Conservation (phyloP, 352 stramenopile species). For the Globisporangium yorkense region DNA sequence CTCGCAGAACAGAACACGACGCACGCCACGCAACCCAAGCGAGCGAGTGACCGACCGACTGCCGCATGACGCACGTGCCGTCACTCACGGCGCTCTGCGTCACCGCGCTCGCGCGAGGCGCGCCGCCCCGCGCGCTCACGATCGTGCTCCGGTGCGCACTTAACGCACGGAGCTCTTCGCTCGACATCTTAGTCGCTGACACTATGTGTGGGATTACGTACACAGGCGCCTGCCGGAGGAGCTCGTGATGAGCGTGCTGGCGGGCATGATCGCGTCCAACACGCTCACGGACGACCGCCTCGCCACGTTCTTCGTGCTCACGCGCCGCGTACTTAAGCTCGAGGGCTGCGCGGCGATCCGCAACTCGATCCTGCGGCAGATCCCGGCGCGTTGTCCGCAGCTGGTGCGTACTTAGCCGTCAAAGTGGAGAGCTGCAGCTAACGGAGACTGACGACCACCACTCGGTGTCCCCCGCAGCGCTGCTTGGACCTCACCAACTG, state of each 20-base stretch:
- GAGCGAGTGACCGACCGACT: not conserved
- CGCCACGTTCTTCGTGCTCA: constrained; percentile 75
- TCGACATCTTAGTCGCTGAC: not conserved
- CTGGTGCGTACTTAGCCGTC: constrained; percentile 31
- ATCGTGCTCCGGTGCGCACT: constrained; percentile 54
- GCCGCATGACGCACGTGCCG: constrained; percentile 19
- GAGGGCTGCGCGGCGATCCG: constrained; percentile 69
- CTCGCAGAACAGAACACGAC: not conserved
- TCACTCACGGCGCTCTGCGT: constrained; percentile 62
- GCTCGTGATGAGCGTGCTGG: constrained; percentile 67
- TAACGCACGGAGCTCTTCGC: not conserved
- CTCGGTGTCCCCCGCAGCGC: constrained; percentile 25
- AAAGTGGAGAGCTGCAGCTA: not conserved
- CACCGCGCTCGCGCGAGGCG: constrained; percentile 40
- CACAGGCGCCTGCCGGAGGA: constrained; percentile 72
- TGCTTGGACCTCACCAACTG: constrained; percentile 83
- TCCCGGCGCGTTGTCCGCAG: constrained; percentile 76
- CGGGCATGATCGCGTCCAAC: constrained; percentile 63
- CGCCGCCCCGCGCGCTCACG: constrained; percentile 50
- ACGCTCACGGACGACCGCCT: constrained; percentile 81
- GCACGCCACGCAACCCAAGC: too few species aligned
- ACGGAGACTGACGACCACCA: not conserved
- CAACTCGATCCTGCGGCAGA: constrained; percentile 85
- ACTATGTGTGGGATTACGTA: not conserved
- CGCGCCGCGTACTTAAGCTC: constrained; percentile 65